Evolutionary conservation across 1,284 basidiomycete species (phyloP).

Genomic region (Fomitopsis betulina): DNA sequence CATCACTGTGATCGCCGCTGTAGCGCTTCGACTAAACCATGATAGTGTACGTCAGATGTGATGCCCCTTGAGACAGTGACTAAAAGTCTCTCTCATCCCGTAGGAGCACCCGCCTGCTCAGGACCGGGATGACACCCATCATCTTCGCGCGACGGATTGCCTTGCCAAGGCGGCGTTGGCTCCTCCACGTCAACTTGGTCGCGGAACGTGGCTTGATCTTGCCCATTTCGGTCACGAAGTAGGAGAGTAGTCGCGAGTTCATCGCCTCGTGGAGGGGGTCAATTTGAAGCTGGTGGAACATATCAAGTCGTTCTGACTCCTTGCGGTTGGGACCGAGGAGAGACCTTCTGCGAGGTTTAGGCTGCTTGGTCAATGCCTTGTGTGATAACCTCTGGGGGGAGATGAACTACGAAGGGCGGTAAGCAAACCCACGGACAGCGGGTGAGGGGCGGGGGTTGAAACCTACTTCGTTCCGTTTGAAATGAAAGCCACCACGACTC

Average conservation of each 20-base stretch:
- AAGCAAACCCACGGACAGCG: no score
- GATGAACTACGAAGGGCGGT: conserved; percentile 24
- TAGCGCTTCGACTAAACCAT: background rate
- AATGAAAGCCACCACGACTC: conserved; percentile 5
- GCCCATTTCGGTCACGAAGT: conserved; percentile 81
- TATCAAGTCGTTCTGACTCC: conserved; percentile 53
- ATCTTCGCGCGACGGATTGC: conserved; percentile 89
- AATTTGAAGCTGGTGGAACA: conserved; percentile 62
- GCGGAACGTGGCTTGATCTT: conserved; percentile 71
- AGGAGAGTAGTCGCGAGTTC: conserved; percentile 66
- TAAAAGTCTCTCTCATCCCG: background rate
- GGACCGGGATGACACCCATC: conserved; percentile 84
- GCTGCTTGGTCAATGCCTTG: conserved; percentile 15
- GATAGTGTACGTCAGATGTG: background rate
- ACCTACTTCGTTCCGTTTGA: background rate
- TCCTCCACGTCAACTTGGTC: conserved; percentile 79
- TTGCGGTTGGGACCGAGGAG: conserved; percentile 47
- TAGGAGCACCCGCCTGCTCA: conserved; percentile 37
- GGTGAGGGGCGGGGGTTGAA: background rate
- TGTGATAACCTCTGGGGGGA: conserved; percentile 22
- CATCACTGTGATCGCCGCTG: background rate
- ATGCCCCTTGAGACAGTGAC: background rate
- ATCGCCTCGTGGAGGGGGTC: conserved; percentile 65
- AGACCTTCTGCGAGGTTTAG: conserved; percentile 20
- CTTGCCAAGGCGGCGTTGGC: conserved; percentile 80